phyloP scores from a whole-genome alignment of 495 filamentous ascomycete species.

The Oleoguttula mirabilis region DNA sequence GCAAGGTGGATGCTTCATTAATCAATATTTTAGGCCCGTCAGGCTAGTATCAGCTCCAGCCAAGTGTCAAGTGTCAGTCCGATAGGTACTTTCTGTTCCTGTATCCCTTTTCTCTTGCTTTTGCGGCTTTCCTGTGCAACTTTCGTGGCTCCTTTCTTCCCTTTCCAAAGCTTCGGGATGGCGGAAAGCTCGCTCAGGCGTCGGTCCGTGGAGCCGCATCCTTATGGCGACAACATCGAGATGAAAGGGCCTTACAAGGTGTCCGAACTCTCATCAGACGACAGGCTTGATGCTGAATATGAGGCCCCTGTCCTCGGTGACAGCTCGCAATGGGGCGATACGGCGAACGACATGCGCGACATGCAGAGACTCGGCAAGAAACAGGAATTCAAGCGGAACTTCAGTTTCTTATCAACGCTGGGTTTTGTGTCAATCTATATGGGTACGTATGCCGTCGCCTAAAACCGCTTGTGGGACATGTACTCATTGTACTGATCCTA shows the following conservation, averaged over 20 bases:
- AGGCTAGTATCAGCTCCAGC: too few species aligned
- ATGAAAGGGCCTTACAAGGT: not conserved
- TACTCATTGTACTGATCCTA: not conserved
- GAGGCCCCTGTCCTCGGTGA: not conserved
- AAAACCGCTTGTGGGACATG: not conserved
- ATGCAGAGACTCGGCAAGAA: conserved; percentile 30
- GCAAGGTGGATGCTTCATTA: too few species aligned
- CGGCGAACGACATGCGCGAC: conserved; percentile 19
- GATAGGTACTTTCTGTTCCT: too few species aligned
- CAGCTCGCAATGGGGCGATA: conserved; percentile 12
- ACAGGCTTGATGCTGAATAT: not conserved
- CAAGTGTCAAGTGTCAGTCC: too few species aligned
- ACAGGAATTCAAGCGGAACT: conserved; percentile 29
- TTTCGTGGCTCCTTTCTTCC: too few species aligned
- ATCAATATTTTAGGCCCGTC: too few species aligned
- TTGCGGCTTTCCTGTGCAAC: too few species aligned
- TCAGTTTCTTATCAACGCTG: conserved; percentile 20
- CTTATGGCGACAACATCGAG: too few species aligned
- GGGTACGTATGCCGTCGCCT: conserved; percentile 20
- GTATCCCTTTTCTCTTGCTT: too few species aligned
- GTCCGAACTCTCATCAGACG: not conserved
- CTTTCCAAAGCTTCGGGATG: too few species aligned
- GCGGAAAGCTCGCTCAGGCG: too few species aligned
- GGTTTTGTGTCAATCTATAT: conserved; percentile 27
- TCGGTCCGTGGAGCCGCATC: too few species aligned